Base-by-base conservation (phyloP, 257 asterid genomes). In the Ligustrum vulgare region DNA sequence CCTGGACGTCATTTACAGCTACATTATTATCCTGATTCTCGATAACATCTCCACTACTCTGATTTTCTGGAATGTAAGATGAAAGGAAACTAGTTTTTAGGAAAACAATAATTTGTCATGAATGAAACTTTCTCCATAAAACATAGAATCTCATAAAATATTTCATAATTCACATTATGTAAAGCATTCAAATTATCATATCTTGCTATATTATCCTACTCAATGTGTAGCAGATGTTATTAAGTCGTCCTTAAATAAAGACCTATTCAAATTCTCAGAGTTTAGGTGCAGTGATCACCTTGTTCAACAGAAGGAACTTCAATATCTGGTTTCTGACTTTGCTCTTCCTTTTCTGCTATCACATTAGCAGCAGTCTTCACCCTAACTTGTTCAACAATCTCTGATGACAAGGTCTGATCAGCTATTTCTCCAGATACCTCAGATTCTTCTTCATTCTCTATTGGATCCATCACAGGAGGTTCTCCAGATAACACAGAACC, bases 51-150 rank as follows among this genome's bases (percentile, higher is more conserved):
- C 41, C 88, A 31, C 35, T 20, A 49, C 63, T 79, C 73, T 67
- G 81, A 80, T 72, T 79, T 76, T 79, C 93, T 89, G 87, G 72
- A 81, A 71, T 54, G 73, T 41, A 67, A 71, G 43, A 67, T 72
- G 68, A 78, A 45, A 33, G 32, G 74, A 75, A 58, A 81, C 73
- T 20, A 69, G 28, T 65, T 68, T 58, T n/a, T 45, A 65, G 45
- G 62, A 74, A 11, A 37, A 45, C 35, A 71, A 20, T 22, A 60
- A 60, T 60, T 22, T 22, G 16, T 60, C 34, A 23, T 23, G 2
- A 75, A 67, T 33, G 6, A 47, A 47, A 2, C 3, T 75, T 31
- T 23, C 43, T 3, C 25, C 47, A 39, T 10, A 10, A 8, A 22
- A 58, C 16, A 23, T 23, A 20, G 23, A 69, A 67, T 56, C 49